Evolutionary conservation across 352 stramenopile species (phyloP), one percentile per base, ranked within the genome.

Genomic region (Phytophthora ohioensis): DNA sequence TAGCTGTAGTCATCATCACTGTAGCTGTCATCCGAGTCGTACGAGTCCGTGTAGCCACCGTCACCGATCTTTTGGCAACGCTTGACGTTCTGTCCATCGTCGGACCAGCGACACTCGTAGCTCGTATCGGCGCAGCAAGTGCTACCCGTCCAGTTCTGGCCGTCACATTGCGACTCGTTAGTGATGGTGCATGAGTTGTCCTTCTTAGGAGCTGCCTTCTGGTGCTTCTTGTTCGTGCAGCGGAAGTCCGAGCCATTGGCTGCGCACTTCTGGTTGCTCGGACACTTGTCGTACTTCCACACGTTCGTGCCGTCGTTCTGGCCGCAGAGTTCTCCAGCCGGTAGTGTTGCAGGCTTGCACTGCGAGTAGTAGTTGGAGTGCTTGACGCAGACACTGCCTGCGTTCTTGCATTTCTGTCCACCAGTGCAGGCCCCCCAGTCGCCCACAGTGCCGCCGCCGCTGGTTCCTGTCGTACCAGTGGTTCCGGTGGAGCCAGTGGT

Each of bases 291-390:
- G 53, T 76, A 76, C 47, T 64, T 66, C 73, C 73, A 80, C 27
- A 73, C 63, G n/a, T 76, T 80, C 10, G 58, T 67, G 47, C 61
- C 69, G 46, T 80, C 69, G 32, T 80, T 78, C 57, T 80, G 73
- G 58, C 73, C 73, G 52, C 73, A 80, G 5, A 80, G 57, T n/a
- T 75, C 69, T 0, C 69, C 73, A 10, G 41, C 6, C 0, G 60
- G 56, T 1, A 80, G 38, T 2, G 56, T 69, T 0, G 27, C 34
- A 0, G 73, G 73, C 57, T 77, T 80, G 64, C 73, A 80, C 48
- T 80, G 69, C 43, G 71, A 67, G 62, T 76, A 82, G 57, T 74
- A 69, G 45, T 54, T 64, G n/a, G 75, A 80, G 61, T 82, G 53
- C 32, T 66, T 56, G 21, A 78, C 68, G 9, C 76, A 78, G 6